Conservation (phyloP, 805 yeast genomes). For the Clavispora carvajalis region DNA sequence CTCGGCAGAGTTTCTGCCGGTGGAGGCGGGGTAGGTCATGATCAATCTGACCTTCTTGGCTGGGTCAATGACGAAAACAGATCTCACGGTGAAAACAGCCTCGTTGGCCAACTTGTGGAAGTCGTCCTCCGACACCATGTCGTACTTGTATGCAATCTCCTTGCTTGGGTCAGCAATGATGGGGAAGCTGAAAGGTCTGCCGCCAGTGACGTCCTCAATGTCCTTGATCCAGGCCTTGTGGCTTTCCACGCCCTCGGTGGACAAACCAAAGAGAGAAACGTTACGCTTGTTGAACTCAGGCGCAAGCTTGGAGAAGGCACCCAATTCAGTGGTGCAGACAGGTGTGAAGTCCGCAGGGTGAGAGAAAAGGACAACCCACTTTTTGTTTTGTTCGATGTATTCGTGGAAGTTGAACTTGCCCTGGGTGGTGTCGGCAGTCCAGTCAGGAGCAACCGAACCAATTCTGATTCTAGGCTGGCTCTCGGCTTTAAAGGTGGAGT, state of each 20-base stretch:
- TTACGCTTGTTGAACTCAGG: conserved; percentile 64
- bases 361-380: conserved; percentile 64
- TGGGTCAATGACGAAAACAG: conserved; percentile 70
- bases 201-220: conserved; percentile 56
- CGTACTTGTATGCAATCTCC: conserved; percentile 56
- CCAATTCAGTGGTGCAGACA: conserved; percentile 73
- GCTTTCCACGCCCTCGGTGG: conserved; percentile 57
- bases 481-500: conserved; percentile 27
- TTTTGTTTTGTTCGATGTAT: conserved; percentile 45
- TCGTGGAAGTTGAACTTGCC: conserved; percentile 63
- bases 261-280: conserved; percentile 62
- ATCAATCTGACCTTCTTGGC: conserved; percentile 55
- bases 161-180: conserved; percentile 63
- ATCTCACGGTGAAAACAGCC: conserved; percentile 62
- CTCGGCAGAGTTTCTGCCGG: conserved; percentile 75
- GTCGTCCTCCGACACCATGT: conserved; percentile 69
- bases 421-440: conserved; percentile 55
- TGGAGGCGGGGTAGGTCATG: conserved; percentile 66
- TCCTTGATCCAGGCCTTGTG: conserved; percentile 69
- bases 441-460: conserved; percentile 69
- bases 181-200: conserved; percentile 55
- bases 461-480: conserved; percentile 42
- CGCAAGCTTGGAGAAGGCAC: conserved; percentile 67
- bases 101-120: conserved; percentile 62
- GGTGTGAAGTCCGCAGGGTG: conserved; percentile 81